phyloP scores from a whole-genome alignment of 2,329 filamentous ascomycete species.

The Pseudogymnoascus sp. region DNA sequence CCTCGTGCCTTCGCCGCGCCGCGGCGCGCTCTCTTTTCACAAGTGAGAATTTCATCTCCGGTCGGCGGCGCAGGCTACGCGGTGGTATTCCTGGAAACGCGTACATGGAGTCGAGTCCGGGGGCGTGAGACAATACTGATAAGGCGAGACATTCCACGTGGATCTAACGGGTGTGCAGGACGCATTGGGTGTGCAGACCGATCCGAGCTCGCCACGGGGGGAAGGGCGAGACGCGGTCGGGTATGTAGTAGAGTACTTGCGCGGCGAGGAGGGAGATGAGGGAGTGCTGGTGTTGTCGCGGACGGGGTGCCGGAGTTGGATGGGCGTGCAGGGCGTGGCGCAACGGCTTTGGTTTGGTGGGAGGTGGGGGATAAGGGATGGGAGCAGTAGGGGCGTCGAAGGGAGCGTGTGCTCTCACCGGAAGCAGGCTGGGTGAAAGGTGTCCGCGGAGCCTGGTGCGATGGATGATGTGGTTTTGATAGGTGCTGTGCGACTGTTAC shows the following conservation, averaged over 20 bases:
- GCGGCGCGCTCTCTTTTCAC: not conserved
- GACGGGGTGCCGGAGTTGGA: constrained; percentile 1
- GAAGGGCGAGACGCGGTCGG: not conserved
- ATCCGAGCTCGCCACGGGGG: not conserved
- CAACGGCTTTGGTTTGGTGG: not conserved
- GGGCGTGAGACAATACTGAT: not conserved
- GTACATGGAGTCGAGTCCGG: not conserved
- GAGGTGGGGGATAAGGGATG: not conserved
- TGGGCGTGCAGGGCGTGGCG: not conserved
- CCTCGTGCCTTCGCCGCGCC: not conserved
- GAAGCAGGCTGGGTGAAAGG: not conserved
- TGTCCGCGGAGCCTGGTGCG: not conserved
- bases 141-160: constrained; percentile 2
- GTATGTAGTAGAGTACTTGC: not conserved
- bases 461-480: not conserved
- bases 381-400: not conserved
- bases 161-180: not conserved
- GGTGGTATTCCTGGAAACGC: not conserved
- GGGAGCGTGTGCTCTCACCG: not conserved
- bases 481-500: not conserved
- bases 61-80: not conserved
- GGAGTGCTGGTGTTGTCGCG: not conserved
- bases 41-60: not conserved
- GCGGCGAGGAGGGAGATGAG: not conserved
- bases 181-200: not conserved